Percentiles rank a stretch among this genome's conserved stretches.
phyloP scores from a whole-genome alignment of 768 basidiomycete species.

The Gloeopeniophorella convolvens region DNA sequence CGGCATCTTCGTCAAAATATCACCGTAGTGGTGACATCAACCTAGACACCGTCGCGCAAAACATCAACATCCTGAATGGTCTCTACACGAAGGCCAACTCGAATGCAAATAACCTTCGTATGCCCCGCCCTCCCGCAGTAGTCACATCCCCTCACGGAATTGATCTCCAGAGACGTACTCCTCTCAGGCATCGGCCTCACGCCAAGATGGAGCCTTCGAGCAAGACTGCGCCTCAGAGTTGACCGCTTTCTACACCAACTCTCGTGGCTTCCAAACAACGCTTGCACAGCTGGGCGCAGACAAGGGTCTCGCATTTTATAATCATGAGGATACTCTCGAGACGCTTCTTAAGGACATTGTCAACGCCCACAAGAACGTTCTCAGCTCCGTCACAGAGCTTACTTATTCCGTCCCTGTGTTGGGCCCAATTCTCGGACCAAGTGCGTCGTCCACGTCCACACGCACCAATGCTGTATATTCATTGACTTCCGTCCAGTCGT shows the following conservation, averaged over 20 bases:
- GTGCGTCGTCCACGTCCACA: slow-evolving; percentile 28
- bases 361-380: slow-evolving; percentile 41
- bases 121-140: slow-evolving; percentile 1
- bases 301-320: slow-evolving; percentile 48
- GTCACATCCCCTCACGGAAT: neutral
- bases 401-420: slow-evolving; percentile 38
- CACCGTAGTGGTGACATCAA: slow-evolving; percentile 15
- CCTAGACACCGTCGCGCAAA: slow-evolving; percentile 13
- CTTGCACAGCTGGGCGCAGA: slow-evolving; percentile 30
- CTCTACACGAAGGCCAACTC: slow-evolving; percentile 22
- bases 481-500: slow-evolving; percentile 36
- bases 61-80: slow-evolving; percentile 25
- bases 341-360: slow-evolving; percentile 42
- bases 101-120: slow-evolving; percentile 27
- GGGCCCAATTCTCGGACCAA: slow-evolving; percentile 46
- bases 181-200: slow-evolving; percentile 25
- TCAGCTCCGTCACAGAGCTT: slow-evolving; percentile 30
- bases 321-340: slow-evolving; percentile 39
- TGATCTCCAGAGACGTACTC: slow-evolving; percentile 22
- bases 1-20: neutral
- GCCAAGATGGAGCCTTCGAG: slow-evolving; percentile 30
- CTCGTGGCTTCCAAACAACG: slow-evolving; percentile 27
- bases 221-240: slow-evolving; percentile 33
- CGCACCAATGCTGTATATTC: neutral
- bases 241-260: slow-evolving; percentile 30